Base-by-base conservation (phyloP, 1,284 basidiomycete species). In the Tylopilus sp. region DNA sequence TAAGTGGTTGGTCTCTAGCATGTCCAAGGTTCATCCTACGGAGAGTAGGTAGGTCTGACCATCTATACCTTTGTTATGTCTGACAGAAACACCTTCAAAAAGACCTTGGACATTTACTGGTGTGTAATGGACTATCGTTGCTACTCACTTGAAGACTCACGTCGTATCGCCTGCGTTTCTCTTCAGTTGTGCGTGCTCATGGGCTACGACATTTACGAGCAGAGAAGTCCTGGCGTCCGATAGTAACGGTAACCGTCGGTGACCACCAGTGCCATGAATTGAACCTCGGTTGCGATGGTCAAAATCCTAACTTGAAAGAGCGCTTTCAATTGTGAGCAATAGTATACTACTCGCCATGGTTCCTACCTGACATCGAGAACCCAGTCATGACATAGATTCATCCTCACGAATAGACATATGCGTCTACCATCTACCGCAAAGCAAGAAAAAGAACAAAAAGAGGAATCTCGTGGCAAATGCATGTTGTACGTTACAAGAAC, bases 261-360 rank as follows among this genome's bases (percentile, higher is more conserved):
- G 71, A 72, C 5, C 72, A 77, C 22, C 73, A 77, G 19, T 55
- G 55, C 3, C 76, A 81, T 55, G 86, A 88, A 59, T 72, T 80
- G 15, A 66, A 74, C 15, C 78, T 88, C 4, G 86, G 86, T 0
- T 73, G 72, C 22, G 85, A 88, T 50, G 85, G 86, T 0, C 85
- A 87, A 61, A 86, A 84, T 55, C 78, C 83, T 0, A 87, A 88
- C 61, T 69, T 82, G 45, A 85, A 81, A 58, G 71, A 76, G 2
- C 68, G 67, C 0, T 76, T 84, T 53, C 57, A 68, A 20, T 72
- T 87, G 86, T 86, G 62, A 53, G 54, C 35, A 4, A n/a, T 2
- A 28, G 7, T 14, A 5, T 25, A 17, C 7, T 0, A 7, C 5
- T 39, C 14, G 31, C 40, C 26, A 25, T 24, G 20, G 15, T 10